Evolutionary conservation across 495 filamentous ascomycete species (phyloP), one percentile per base, ranked within the genome.

Genomic region (Neurospora hispaniola): DNA sequence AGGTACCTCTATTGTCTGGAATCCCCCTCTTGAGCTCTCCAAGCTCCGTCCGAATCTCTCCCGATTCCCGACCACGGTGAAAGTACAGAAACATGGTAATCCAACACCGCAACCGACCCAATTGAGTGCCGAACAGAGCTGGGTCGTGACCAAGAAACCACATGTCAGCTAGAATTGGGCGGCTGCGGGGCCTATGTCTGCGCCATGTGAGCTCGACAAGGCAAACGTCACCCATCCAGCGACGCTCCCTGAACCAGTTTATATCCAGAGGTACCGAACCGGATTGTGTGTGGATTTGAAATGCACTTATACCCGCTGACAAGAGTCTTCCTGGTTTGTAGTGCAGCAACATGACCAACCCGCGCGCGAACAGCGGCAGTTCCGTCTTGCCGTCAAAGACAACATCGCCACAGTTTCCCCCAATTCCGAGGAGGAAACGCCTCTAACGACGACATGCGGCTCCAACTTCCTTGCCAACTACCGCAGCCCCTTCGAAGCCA

Each of bases 401-500:
- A 97, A 97, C 79, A 97, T 97, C 75, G 90, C 90, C 76, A 94
- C 92, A 0, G 46, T 72, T 8, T 70, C 79, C 0, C 80, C 81
- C 42, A 83, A 86, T 20, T 27, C 54, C 27, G 54, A 35, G 35
- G 27, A 66, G 23, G 54, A 66, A 18, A 66, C 54, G 1, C 54
- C 54, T 66, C 80, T 90, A 20, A 87, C 90, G 4, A 97, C 94
- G 41, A 95, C 94, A 80, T 95, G 93, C 81, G 92, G 88, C 70
- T 97, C 94, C 35, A 81, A 82, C n/a, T 89, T 92, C 70, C 85
- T 97, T n/a, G 77, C 88, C n/a, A 81, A 82, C 71, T 91, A 91
- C 81, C 79, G 76, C 66, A 92, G 89, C 73, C 96, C 96, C 27
- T 96, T 92, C 81, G 88, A 93, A 79, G 94, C 96, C 9, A 95